Conservation (phyloP, 345 rosid genomes). For the Raphanus sativus region DNA sequence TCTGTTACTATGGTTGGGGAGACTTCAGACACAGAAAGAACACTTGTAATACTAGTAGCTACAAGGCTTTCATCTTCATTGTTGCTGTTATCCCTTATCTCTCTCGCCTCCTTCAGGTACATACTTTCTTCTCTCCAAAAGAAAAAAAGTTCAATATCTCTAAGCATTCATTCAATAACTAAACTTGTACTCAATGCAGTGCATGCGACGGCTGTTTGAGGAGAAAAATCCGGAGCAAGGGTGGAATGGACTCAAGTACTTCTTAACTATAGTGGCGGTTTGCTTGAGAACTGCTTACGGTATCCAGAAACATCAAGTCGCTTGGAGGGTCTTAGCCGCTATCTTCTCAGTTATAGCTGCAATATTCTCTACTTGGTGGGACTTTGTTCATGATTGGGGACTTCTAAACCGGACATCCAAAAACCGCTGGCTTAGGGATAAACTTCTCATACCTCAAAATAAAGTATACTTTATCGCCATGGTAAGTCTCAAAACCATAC, state of each 20-base stretch:
- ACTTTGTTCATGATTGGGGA: constrained; percentile 69
- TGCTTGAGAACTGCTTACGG: constrained; percentile 55
- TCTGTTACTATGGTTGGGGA: constrained; percentile 75
- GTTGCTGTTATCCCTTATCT: constrained; percentile 57
- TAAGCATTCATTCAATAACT: constrained; percentile 9
- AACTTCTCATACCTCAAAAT: constrained; percentile 58
- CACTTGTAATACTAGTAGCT: constrained; percentile 41
- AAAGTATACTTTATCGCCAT: constrained; percentile 55
- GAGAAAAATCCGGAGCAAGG: constrained; percentile 62
- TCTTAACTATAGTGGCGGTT: constrained; percentile 63
- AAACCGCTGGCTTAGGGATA: constrained; percentile 67
- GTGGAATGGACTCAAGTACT: constrained; percentile 59
- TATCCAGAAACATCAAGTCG: constrained; percentile 20
- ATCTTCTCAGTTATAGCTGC: constrained; percentile 50
- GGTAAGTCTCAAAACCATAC: constrained; percentile 42
- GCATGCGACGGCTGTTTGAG: constrained; percentile 60
- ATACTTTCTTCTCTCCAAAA: background rate
- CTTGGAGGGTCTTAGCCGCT: constrained; percentile 48
- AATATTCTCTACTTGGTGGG: constrained; percentile 57
- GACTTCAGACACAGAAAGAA: constrained; percentile 42
- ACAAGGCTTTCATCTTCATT: constrained; percentile 49
- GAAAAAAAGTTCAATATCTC: background rate
- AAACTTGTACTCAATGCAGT: constrained; percentile 40
- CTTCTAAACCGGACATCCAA: constrained; percentile 54
- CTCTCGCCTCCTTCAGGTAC: constrained; percentile 63